Conservation (phyloP, 345 rosid genomes). For the Trapa incisa region DNA sequence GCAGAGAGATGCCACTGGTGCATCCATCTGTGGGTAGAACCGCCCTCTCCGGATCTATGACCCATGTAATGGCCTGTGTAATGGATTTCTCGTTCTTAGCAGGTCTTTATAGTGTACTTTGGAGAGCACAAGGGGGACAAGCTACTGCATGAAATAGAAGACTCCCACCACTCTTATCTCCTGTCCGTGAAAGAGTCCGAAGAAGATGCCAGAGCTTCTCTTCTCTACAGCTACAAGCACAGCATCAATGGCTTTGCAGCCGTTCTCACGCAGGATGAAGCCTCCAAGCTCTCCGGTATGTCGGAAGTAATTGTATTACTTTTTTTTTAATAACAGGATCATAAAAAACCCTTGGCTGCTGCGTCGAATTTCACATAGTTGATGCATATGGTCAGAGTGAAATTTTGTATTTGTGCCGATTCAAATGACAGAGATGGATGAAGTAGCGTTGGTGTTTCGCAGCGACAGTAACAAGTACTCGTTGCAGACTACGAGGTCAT, state of each 20-base stretch:
- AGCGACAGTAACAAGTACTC: conserved; percentile 41
- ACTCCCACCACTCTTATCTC: conserved; percentile 50
- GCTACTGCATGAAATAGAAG: conserved; percentile 45
- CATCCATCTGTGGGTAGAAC: neutral
- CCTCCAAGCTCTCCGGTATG: conserved; percentile 49
- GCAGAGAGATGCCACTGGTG: neutral
- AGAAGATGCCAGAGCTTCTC: conserved; percentile 54
- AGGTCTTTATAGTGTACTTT: conserved; percentile 66
- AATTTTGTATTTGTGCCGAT: neutral
- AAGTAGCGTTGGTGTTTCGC: conserved; percentile 40
- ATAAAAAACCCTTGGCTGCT: neutral
- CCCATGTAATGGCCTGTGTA: neutral
- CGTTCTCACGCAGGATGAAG: conserved; percentile 46
- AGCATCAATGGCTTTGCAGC: conserved; percentile 85
- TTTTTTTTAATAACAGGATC: no score
- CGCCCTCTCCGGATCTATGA: neutral
- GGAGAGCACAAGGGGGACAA: conserved; percentile 47
- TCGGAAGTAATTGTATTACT: neutral
- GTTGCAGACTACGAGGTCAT: conserved; percentile 75
- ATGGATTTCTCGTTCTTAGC: conserved; percentile 16
- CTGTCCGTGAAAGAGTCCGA: conserved; percentile 42
- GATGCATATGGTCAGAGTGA: neutral
- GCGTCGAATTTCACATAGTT: neutral
- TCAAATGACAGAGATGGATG: conserved; percentile 38
- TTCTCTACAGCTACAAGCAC: conserved; percentile 80